Base-by-base conservation (phyloP, 2,329 filamentous ascomycete genomes). In the Rugonectria rugulosa region DNA sequence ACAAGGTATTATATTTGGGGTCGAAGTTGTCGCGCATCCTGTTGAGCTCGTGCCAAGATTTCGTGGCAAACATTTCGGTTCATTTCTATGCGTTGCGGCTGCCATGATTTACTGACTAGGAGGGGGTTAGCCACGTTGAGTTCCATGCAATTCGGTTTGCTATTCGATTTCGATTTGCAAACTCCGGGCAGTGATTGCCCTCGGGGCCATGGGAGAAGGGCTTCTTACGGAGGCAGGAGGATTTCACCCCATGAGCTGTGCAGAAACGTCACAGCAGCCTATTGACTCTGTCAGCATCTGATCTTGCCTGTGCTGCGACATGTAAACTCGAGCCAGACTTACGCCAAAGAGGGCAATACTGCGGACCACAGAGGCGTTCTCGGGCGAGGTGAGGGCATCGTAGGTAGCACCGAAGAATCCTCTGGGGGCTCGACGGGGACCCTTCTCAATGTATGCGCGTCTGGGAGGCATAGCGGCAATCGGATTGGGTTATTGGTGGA, bases 281-380 rank as follows among this genome's bases (percentile, higher is more conserved):
- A 54, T 55, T 17, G 2, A 27, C 21, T 4, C n/a, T 10, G 12
- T 65, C 29, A 67, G 57, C 20, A 44, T 40, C 11, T 20, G 15
- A 21, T 2, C 10, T 23, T 37, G 8, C 9, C 19, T 10, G 5
- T 12, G 27, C 12, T 14, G 3, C 2, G 8, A 19, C 11, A 7
- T 24, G 9, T 19, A n/a, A n/a, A n/a, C n/a, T n/a, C n/a, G n/a
- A n/a, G n/a, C n/a, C 29, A 21, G 38, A 78, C 87, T 71, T 80
- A 90, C 87, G 52, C 86, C 87, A 69, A 90, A 90, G 66, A 89
- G 72, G 61, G 84, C 79, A 63, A 90, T 76, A 70, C 87, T 89
- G 66, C 85, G 82, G 57, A 90, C 87, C 53, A 90, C 82, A 53
- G 86, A 82, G 43, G 85, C 81, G 74, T 91, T 90, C 70, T 91